Conservation (phyloP, 371 early-diverging fungal species). For the Lichtheimia hyalospora region DNA sequence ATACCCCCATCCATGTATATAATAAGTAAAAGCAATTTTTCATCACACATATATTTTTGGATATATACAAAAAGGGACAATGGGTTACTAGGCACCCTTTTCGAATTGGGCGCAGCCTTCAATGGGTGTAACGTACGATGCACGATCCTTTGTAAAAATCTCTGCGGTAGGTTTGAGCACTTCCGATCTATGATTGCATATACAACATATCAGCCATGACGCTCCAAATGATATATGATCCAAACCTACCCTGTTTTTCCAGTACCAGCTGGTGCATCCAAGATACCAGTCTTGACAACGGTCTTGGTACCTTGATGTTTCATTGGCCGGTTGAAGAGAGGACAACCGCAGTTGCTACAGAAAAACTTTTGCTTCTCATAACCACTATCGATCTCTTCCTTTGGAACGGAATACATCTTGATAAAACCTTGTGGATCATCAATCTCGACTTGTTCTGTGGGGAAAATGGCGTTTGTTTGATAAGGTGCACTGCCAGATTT, state of each 20-base stretch:
- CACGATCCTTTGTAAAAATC: constrained; percentile 23
- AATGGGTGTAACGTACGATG: constrained; percentile 22
- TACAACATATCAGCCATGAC: background rate
- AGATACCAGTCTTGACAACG: constrained; percentile 24
- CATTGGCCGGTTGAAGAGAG: constrained; percentile 26
- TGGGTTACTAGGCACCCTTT: constrained; percentile 3
- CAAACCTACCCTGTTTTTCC: constrained; percentile 13
- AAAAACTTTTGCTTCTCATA: constrained; percentile 30
- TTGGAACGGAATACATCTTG: constrained; percentile 21
- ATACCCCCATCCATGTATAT: too few relatives aligned
- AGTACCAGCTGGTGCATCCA: constrained; percentile 15
- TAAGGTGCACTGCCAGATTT: constrained; percentile 26
- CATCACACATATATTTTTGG: too few relatives aligned
- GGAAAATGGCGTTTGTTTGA: constrained; percentile 22
- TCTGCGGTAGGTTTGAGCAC: constrained; percentile 16
- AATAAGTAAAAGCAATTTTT: too few relatives aligned
- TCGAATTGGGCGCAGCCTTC: constrained; percentile 23
- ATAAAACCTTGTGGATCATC: constrained; percentile 15
- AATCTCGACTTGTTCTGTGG: constrained; percentile 12
- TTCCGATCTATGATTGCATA: constrained; percentile 8
- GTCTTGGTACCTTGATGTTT: constrained; percentile 22
- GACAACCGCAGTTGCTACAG: constrained; percentile 24
- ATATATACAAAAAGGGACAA: background rate
- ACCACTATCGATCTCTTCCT: constrained; percentile 16
- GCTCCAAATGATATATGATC: background rate